Evolutionary conservation across 371 early-diverging fungal species (phyloP).

Genomic region (Coemansia sp.): DNA sequence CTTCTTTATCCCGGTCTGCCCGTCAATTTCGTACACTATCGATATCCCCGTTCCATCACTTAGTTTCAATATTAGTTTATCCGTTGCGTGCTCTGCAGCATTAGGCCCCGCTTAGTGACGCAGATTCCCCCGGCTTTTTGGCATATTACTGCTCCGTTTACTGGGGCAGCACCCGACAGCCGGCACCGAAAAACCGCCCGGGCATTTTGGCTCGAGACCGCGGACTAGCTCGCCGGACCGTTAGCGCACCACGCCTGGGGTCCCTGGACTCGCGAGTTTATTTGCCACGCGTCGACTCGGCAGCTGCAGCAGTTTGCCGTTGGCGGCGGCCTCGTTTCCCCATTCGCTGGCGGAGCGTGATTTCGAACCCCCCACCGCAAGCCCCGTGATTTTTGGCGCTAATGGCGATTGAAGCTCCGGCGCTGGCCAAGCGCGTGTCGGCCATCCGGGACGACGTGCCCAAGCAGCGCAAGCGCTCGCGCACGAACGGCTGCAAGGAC

Average conservation of each 20-base stretch:
- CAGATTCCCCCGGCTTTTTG: slow-evolving; percentile 6
- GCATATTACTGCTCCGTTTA: slow-evolving; percentile 4
- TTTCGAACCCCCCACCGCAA: neutral
- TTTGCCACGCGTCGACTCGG: too few relatives aligned
- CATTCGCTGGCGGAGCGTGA: too few relatives aligned
- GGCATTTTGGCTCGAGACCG: too few relatives aligned
- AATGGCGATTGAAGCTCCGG: slow-evolving; percentile 17
- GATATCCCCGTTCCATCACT: slow-evolving; percentile 31
- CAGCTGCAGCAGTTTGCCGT: too few relatives aligned
- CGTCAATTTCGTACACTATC: slow-evolving; percentile 36
- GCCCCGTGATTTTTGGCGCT: neutral
- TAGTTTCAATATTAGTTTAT: slow-evolving; percentile 19
- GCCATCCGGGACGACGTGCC: slow-evolving; percentile 33
- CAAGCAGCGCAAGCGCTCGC: slow-evolving; percentile 50
- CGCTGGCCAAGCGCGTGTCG: slow-evolving; percentile 38
- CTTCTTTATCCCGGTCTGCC: slow-evolving; percentile 2
- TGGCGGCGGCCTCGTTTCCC: too few relatives aligned
- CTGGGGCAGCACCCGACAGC: too few relatives aligned
- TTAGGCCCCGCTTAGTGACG: neutral
- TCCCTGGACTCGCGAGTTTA: too few relatives aligned
- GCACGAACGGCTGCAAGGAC: slow-evolving; percentile 49
- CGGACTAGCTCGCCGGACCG: too few relatives aligned
- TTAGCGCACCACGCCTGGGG: too few relatives aligned
- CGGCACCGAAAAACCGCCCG: too few relatives aligned
- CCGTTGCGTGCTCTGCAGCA: slow-evolving; percentile 5